Evolutionary conservation across 306 rosid genomes (phyloP).

Genomic region (Cucumis melo): DNA sequence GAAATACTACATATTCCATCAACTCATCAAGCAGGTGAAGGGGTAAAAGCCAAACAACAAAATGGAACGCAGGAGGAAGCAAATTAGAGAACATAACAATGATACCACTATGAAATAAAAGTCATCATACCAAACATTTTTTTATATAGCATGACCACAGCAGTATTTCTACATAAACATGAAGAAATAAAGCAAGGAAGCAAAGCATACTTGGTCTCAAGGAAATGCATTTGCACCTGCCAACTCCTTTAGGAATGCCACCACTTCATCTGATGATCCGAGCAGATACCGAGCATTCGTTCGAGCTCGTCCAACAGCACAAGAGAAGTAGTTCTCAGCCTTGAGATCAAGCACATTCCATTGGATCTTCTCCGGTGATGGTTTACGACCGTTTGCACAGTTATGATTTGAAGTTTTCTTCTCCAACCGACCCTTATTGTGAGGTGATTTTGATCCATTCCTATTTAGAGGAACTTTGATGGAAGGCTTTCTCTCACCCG

Average conservation of each 20-base stretch:
- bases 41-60: background rate
- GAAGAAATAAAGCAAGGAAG: background rate
- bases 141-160: background rate
- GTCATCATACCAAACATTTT: background rate
- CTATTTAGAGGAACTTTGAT: conserved; percentile 30
- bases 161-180: background rate
- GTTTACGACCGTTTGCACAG: conserved; percentile 21
- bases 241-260: conserved; percentile 46
- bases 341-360: conserved; percentile 84
- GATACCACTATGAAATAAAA: background rate
- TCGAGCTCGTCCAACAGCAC: conserved; percentile 58
- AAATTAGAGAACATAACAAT: background rate
- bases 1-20: background rate
- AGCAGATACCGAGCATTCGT: conserved; percentile 75
- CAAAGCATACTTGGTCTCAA: background rate
- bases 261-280: conserved; percentile 46
- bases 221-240: conserved; percentile 15
- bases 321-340: conserved; percentile 86
- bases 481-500: conserved; percentile 41
- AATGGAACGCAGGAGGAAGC: background rate
- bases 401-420: conserved; percentile 38
- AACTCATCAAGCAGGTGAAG: background rate
- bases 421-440: conserved; percentile 31
- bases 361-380: conserved; percentile 71
- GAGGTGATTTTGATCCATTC: conserved; percentile 42